Percentiles rank a stretch among this genome's conserved stretches.
phyloP scores from a whole-genome alignment of 2,329 filamentous ascomycete species.

The Aspergillus floridensis region DNA sequence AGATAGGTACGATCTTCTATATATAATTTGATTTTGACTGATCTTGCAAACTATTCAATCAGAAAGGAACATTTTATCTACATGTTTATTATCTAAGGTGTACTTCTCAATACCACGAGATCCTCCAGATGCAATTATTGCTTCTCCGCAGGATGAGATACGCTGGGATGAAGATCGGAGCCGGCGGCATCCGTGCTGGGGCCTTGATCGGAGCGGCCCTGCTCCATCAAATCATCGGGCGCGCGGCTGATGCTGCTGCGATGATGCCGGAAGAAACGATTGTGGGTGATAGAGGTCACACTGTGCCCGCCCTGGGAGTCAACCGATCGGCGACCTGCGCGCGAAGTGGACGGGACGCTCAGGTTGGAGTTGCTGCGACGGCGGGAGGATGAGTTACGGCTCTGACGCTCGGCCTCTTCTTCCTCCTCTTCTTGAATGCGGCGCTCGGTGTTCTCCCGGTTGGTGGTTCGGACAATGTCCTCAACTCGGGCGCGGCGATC shows the following conservation, averaged over 20 bases:
- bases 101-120: neutral
- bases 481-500: conserved; percentile 49
- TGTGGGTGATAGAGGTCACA: conserved; percentile 50
- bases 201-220: conserved; percentile 43
- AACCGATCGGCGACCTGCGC: conserved; percentile 27
- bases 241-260: conserved; percentile 28
- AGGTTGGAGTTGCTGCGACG: conserved; percentile 24
- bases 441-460: conserved; percentile 41
- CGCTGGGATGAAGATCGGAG: conserved; percentile 4
- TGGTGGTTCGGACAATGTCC: conserved; percentile 38
- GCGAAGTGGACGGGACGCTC: conserved; percentile 21
- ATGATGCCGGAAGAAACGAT: conserved; percentile 61
- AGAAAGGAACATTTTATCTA: neutral
- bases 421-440: conserved; percentile 39
- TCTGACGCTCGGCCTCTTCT: conserved; percentile 30
- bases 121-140: neutral
- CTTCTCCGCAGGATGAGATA: conserved; percentile 13
- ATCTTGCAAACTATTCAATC: neutral
- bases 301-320: conserved; percentile 33
- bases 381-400: conserved; percentile 27
- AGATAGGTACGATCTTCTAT: neutral
- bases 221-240: conserved; percentile 46
- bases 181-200: neutral
- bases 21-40: neutral
- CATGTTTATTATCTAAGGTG: neutral